These are phyloP conservation scores for Brasilioporus rufonigricans DNA, from an alignment of 768 basidiomycete species.

Conservation along the genomic window DNA sequence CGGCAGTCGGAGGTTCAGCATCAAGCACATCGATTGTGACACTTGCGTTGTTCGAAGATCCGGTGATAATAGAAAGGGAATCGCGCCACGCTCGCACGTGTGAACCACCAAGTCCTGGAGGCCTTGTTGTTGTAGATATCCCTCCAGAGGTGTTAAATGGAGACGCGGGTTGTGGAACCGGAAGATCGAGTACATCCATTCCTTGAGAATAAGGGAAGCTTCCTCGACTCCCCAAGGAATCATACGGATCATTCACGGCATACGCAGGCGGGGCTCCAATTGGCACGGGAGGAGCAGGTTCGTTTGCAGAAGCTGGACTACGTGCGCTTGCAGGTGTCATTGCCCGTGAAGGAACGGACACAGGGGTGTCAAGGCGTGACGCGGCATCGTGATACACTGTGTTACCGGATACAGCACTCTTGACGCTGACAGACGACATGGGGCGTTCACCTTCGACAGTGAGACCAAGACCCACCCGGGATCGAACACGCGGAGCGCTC, in stretches of 20 bases:
- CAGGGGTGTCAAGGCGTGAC: conserved; percentile 45
- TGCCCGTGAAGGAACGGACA: conserved; percentile 42
- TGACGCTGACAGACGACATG: conserved; percentile 53
- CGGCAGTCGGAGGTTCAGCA: conserved; percentile 63
- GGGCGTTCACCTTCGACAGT: conserved; percentile 48
- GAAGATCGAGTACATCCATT: conserved; percentile 52
- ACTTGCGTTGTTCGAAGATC: conserved; percentile 30
- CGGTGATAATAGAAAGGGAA: conserved; percentile 33
- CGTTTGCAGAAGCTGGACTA: conserved; percentile 8
- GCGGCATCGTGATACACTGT: conserved; percentile 64
- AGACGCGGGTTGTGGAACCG: conserved; percentile 55
- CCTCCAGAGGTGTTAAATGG: conserved; percentile 45
- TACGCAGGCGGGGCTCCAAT: conserved; percentile 32
- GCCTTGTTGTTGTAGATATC: conserved; percentile 29
- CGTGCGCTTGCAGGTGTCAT: conserved; percentile 42
- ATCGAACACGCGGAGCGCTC: conserved; percentile 17
- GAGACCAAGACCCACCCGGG: conserved; percentile 37
- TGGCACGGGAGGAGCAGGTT: conserved; percentile 17
- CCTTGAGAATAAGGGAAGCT: conserved; percentile 28
- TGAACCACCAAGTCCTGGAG: conserved; percentile 39
- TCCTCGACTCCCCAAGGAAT: conserved; percentile 23
- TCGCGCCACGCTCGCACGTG: conserved; percentile 34
- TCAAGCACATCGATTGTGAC: conserved; percentile 62
- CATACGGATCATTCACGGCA: conserved; percentile 29
- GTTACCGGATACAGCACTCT: conserved; percentile 50